phyloP scores from a whole-genome alignment of 2,329 filamentous ascomycete genomes.

The Rachicladosporium sp. region DNA sequence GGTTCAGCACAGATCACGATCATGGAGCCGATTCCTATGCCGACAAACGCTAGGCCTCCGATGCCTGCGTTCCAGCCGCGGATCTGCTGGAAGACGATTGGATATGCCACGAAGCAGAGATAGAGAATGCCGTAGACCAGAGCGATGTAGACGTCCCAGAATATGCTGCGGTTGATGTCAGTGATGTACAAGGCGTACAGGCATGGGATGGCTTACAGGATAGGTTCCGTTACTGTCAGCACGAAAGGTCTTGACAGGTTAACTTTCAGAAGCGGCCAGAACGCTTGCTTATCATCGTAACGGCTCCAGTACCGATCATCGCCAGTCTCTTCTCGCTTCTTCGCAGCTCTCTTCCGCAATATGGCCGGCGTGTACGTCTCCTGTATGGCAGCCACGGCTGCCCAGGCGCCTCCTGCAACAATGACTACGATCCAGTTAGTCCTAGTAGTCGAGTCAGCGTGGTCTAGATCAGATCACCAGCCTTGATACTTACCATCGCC shows the following conservation, averaged over 20 bases:
- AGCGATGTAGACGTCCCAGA: slow-evolving; percentile 59
- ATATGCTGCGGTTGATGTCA: slow-evolving; percentile 32
- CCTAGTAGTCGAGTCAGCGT: no score
- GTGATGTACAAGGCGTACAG: no score
- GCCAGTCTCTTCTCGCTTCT: slow-evolving; percentile 52
- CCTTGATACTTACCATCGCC: no score
- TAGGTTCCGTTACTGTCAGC: slow-evolving; percentile 70
- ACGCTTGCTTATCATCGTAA: slow-evolving; percentile 60
- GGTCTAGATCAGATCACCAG: no score
- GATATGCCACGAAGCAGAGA: slow-evolving; percentile 82
- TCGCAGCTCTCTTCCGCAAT: slow-evolving; percentile 52
- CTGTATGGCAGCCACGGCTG: slow-evolving; percentile 47
- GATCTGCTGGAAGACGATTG: slow-evolving; percentile 63
- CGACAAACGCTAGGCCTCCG: slow-evolving; percentile 66
- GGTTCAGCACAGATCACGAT: slow-evolving; percentile 47
- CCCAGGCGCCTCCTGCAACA: slow-evolving; percentile 49
- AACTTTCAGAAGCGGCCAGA: slow-evolving; percentile 55
- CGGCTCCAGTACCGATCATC: slow-evolving; percentile 66
- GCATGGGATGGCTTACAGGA: slow-evolving; percentile 26
- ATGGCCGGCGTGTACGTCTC: slow-evolving; percentile 70
- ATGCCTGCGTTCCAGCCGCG: slow-evolving; percentile 67
- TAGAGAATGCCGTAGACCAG: slow-evolving; percentile 79
- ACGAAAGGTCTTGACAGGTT: slow-evolving; percentile 69
- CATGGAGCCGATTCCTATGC: slow-evolving; percentile 49
- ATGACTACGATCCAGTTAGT: slow-evolving; percentile 49